Evolutionary conservation across 306 rosid species (phyloP), one percentile per base, ranked within the genome.

Genomic region (Sesbania bispinosa): DNA sequence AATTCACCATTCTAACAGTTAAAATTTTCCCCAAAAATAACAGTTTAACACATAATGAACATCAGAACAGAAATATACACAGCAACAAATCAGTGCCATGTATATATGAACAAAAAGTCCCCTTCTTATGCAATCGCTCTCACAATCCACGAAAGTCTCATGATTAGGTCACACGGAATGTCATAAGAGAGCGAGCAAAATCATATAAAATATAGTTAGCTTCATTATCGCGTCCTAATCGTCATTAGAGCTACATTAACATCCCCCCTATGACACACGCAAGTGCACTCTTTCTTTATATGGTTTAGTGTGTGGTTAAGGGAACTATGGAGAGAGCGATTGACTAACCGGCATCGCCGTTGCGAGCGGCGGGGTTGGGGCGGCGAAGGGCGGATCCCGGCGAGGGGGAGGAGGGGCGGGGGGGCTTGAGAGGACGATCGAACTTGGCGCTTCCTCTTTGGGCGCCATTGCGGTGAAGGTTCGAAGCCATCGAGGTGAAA

Each of bases 371-470:
- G 35, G 71, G 19, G 68, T 19, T 14, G 53, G 79, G 50, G 60
- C 87, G 84, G 66, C 87, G 87, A 4, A 35, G 30, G 20, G 68
- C 19, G 38, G 81, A 83, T 71, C 81, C 87, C 45, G 78, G 79
- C 41, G 77, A 71, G 2, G 82, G 77, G 2, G 86, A 79, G 27
- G 82, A 53, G 14, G 65, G 67, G 2, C 81, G 71, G 14, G 48
- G 73, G 16, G 79, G 57, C 13, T 61, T 79, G 16, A 75, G 70
- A 4, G 81, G 64, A 41, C 86, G 83, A 75, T 82, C 86, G 64
- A 82, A 76, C 78, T 75, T 82, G 59, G 78, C 75, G 45, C 79
- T 69, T 23, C 59, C 81, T 14, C 86, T 70, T 33, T 63, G 83
- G 4, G 74, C 61, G 52, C 83, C 86, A 64, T 79, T 79, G 4